phyloP scores from a whole-genome alignment of 2,329 filamentous ascomycete genomes.

The Didymella sp. region DNA sequence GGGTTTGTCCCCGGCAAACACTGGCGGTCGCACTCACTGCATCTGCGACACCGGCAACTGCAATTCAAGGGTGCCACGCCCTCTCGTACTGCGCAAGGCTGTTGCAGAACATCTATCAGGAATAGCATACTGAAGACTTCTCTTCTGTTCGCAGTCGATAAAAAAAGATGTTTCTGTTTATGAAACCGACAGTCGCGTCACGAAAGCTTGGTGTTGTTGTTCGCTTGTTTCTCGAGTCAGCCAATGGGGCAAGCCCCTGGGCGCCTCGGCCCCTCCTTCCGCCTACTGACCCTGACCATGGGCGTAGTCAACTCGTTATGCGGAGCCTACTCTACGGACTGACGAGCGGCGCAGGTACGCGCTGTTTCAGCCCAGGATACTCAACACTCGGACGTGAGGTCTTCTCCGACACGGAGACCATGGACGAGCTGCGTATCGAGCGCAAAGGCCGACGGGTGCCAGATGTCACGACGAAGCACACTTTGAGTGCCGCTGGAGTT shows the following conservation, averaged over 20 bases:
- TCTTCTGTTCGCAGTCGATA: slow-evolving; percentile 18
- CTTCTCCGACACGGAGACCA: slow-evolving; percentile 40
- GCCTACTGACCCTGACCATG: slow-evolving; percentile 17
- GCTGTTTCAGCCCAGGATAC: slow-evolving; percentile 38
- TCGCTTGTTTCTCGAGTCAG: slow-evolving; percentile 14
- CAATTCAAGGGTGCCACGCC: background rate
- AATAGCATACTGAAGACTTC: slow-evolving; percentile 15
- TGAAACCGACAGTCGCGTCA: slow-evolving; percentile 30
- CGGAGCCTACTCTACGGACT: slow-evolving; percentile 35
- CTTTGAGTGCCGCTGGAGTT: slow-evolving; percentile 40
- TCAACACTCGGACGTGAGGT: slow-evolving; percentile 33
- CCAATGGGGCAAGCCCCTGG: slow-evolving; percentile 27
- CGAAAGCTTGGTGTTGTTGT: slow-evolving; percentile 27
- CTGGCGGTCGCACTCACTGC: slow-evolving; percentile 5
- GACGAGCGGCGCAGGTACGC: slow-evolving; percentile 33
- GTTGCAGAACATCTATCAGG: background rate
- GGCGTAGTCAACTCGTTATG: slow-evolving; percentile 37
- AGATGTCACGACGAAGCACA: slow-evolving; percentile 31
- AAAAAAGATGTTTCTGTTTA: slow-evolving; percentile 21
- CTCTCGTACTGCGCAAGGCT: background rate
- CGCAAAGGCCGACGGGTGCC: slow-evolving; percentile 28
- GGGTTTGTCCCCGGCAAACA: background rate
- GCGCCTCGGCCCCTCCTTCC: slow-evolving; percentile 42
- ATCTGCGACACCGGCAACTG: slow-evolving; percentile 2
- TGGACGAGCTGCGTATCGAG: slow-evolving; percentile 30